Conservation (phyloP, 305 asterid genomes). For the Rubia tinctorum region DNA sequence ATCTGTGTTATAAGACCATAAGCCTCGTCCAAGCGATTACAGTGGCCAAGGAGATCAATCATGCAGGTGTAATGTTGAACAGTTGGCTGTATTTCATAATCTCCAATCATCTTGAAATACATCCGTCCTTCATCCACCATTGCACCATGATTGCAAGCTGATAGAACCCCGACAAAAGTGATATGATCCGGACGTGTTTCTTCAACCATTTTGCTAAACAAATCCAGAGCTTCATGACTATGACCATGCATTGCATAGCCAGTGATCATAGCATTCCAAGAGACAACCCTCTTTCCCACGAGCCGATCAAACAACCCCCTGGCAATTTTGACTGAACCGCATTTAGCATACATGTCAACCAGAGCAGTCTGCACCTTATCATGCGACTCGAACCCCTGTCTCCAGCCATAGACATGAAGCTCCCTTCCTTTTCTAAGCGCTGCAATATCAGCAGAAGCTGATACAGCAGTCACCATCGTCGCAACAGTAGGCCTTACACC, state of each 20-base stretch:
- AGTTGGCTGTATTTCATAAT: conserved; percentile 44
- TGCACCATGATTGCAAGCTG: conserved; percentile 65
- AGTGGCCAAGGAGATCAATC: conserved; percentile 67
- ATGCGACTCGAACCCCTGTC: conserved; percentile 42
- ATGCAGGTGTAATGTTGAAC: conserved; percentile 62
- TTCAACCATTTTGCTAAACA: conserved; percentile 39
- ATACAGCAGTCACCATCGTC: conserved; percentile 45
- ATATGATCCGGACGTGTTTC: conserved; percentile 50
- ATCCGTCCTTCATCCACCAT: conserved; percentile 40
- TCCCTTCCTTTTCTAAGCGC: conserved; percentile 46
- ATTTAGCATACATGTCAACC: conserved; percentile 68
- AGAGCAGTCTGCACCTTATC: conserved; percentile 59
- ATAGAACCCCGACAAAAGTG: conserved; percentile 61
- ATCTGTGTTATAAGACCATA: conserved; percentile 41
- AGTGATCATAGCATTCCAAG: conserved; percentile 70
- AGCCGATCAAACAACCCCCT: conserved; percentile 47
- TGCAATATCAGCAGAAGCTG: conserved; percentile 48
- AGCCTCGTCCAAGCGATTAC: conserved; percentile 47
- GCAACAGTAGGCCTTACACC: conserved; percentile 49
- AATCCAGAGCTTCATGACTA: conserved; percentile 45
- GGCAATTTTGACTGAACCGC: conserved; percentile 46
- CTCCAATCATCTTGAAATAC: conserved; percentile 43
- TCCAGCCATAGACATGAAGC: conserved; percentile 55
- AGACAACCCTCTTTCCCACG: conserved; percentile 47
- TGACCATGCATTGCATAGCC: conserved; percentile 73